phyloP scores from a whole-genome alignment of 805 yeast genomes.

The Saccharomycopsis schoenii region DNA sequence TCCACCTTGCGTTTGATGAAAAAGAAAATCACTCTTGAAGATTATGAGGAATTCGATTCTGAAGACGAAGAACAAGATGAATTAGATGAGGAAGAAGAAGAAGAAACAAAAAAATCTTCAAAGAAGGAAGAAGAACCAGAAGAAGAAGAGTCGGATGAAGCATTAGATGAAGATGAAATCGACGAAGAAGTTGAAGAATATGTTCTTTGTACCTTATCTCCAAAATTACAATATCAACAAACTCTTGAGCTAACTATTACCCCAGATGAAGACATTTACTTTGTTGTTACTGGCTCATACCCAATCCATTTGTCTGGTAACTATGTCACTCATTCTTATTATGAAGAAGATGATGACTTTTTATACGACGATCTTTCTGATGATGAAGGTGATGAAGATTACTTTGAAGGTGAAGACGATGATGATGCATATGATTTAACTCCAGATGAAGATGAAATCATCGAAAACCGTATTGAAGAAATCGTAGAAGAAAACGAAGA shows the following conservation, averaged over 20 bases:
- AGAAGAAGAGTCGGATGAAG: slow-evolving; percentile 40
- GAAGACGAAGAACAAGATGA: slow-evolving; percentile 23
- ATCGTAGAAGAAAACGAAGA: slow-evolving; percentile 49
- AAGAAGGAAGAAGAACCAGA: slow-evolving; percentile 30
- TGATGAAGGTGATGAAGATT: slow-evolving; percentile 41
- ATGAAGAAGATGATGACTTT: slow-evolving; percentile 47
- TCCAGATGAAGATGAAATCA: slow-evolving; percentile 66
- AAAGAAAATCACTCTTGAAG: slow-evolving; percentile 40
- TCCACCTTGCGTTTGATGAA: slow-evolving; percentile 84
- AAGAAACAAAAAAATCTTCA: slow-evolving; percentile 20
- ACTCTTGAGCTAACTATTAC: slow-evolving; percentile 79
- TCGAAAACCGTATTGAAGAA: slow-evolving; percentile 64
- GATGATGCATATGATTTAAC: slow-evolving; percentile 56
- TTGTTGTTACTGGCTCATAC: slow-evolving; percentile 94
- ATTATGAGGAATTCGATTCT: slow-evolving; percentile 29
- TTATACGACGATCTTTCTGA: slow-evolving; percentile 34
- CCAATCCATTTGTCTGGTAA: slow-evolving; percentile 89
- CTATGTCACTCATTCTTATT: slow-evolving; percentile 93
- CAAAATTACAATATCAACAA: slow-evolving; percentile 80
- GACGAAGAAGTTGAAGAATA: slow-evolving; percentile 77
- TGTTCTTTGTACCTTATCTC: slow-evolving; percentile 83
- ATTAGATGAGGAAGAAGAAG: slow-evolving; percentile 20
- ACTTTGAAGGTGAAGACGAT: slow-evolving; percentile 31
- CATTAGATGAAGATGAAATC: slow-evolving; percentile 44
- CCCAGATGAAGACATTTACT: slow-evolving; percentile 89